A percentile compares a stretch with the other conserved stretches of the same genome.
These are phyloP conservation scores for Austroboletus niveus DNA, from an alignment of 1,284 basidiomycete species.

Conservation along the genomic window DNA sequence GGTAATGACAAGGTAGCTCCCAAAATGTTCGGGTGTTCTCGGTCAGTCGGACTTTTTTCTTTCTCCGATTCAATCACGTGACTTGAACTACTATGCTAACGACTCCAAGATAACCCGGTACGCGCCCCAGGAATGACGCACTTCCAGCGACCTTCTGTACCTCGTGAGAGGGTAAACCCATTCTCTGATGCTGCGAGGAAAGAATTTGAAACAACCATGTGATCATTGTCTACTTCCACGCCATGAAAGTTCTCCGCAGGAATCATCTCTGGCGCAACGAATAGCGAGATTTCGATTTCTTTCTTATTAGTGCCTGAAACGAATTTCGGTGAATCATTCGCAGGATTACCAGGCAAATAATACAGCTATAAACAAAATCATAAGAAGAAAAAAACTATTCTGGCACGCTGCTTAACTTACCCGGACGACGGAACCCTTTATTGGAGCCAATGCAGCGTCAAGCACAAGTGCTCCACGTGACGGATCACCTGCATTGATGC, in stretches of 20 bases:
- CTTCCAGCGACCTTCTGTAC: constrained; percentile 34
- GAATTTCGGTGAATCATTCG: background rate
- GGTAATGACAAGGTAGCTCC: background rate
- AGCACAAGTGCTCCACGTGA: constrained; percentile 74
- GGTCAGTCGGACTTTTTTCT: constrained; percentile 22
- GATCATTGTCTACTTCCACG: background rate
- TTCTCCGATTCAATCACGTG: constrained; percentile 20
- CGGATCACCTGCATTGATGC: constrained; percentile 78
- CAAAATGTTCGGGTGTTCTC: constrained; percentile 33
- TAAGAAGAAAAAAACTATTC: background rate
- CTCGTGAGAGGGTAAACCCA: constrained; percentile 43
- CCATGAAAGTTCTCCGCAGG: background rate
- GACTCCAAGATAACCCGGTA: constrained; percentile 21
- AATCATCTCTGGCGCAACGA: constrained; percentile 19
- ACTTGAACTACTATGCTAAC: background rate
- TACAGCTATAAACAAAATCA: constrained; percentile 16
- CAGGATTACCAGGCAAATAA: constrained; percentile 7
- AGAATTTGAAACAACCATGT: constrained; percentile 29
- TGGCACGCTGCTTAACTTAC: constrained; percentile 36
- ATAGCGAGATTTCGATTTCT: constrained; percentile 20
- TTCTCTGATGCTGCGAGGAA: constrained; percentile 63
- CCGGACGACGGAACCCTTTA: constrained; percentile 57
- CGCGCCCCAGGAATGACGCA: constrained; percentile 39
- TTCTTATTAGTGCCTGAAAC: background rate
- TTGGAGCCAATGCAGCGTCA: constrained; percentile 59